Conservation (phyloP, 331 rosid species). For the Stylosanthes scabra region DNA sequence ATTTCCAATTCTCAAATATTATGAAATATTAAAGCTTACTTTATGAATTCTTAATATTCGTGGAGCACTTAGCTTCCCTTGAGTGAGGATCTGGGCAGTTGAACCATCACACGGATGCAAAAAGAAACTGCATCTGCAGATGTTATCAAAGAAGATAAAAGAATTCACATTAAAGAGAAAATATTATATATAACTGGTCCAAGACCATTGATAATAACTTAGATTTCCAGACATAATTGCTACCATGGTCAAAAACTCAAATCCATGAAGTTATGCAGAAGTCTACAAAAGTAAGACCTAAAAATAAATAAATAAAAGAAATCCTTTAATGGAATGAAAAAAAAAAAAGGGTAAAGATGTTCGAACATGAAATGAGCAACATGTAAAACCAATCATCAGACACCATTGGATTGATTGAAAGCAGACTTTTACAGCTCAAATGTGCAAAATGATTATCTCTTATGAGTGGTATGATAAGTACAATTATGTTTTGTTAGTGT, state of each 20-base stretch:
- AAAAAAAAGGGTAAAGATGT: constrained; percentile 8
- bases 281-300: constrained; percentile 10
- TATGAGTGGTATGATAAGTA: constrained; percentile 9
- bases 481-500: constrained; percentile 12
- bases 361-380: constrained; percentile 20
- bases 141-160: constrained; percentile 29
- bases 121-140: constrained; percentile 86
- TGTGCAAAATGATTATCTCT: constrained; percentile 13
- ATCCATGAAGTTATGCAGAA: neutral
- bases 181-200: neutral
- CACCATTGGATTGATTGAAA: constrained; percentile 15
- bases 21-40: constrained; percentile 50
- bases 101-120: constrained; percentile 89
- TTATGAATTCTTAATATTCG: constrained; percentile 90
- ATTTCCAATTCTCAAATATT: constrained; percentile 5
- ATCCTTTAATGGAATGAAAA: constrained; percentile 7
- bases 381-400: constrained; percentile 14
- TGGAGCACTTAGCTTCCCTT: constrained; percentile 93
- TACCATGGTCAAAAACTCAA: constrained; percentile 17
- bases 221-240: constrained; percentile 25
- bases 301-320: neutral
- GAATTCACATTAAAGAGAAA: constrained; percentile 21
- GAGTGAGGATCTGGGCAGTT: constrained; percentile 70
- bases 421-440: neutral
- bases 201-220: constrained; percentile 14